Evolutionary conservation across 352 stramenopile genomes (phyloP).

Genomic region (Pythium folliculosum): DNA sequence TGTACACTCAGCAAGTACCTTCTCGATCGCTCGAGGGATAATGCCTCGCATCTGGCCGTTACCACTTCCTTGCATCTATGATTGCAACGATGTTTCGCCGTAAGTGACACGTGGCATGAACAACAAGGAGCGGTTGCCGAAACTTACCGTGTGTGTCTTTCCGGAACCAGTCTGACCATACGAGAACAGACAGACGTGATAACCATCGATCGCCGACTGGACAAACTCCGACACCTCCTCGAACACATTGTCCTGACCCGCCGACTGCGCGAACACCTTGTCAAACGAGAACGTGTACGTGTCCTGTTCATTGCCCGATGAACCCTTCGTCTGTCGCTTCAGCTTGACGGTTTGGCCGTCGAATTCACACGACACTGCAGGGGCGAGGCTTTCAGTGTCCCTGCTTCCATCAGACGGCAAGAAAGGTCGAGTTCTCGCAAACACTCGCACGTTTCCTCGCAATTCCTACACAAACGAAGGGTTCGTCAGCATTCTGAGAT

Average conservation of each 20-base stretch:
- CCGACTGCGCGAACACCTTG: slow-evolving; percentile 93
- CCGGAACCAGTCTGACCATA: slow-evolving; percentile 94
- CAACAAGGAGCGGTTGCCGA: not conserved
- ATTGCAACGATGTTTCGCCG: slow-evolving; percentile 1
- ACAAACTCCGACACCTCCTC: slow-evolving; percentile 97
- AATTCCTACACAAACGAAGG: slow-evolving; percentile 73
- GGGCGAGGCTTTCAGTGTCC: slow-evolving; percentile 38
- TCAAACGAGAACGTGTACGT: slow-evolving; percentile 94
- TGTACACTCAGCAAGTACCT: slow-evolving; percentile 87
- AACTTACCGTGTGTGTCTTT: slow-evolving; percentile 91
- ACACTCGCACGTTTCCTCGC: slow-evolving; percentile 98
- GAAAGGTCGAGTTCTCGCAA: slow-evolving; percentile 92
- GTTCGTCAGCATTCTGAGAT: slow-evolving; percentile 2
- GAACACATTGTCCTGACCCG: slow-evolving; percentile 95
- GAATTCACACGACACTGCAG: slow-evolving; percentile 58
- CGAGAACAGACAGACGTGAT: slow-evolving; percentile 96
- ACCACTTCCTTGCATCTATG: slow-evolving; percentile 96
- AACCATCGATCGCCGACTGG: slow-evolving; percentile 96
- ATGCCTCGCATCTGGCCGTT: slow-evolving; percentile 96
- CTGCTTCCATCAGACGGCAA: slow-evolving; percentile 68
- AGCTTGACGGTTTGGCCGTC: slow-evolving; percentile 74
- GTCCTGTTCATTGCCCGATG: slow-evolving; percentile 41
- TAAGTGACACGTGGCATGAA: not conserved
- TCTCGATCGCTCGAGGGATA: slow-evolving; percentile 96
- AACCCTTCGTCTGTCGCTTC: slow-evolving; percentile 46